Base-by-base conservation (phyloP, 352 stramenopile genomes). In the Phytophthora chlamydospora region DNA sequence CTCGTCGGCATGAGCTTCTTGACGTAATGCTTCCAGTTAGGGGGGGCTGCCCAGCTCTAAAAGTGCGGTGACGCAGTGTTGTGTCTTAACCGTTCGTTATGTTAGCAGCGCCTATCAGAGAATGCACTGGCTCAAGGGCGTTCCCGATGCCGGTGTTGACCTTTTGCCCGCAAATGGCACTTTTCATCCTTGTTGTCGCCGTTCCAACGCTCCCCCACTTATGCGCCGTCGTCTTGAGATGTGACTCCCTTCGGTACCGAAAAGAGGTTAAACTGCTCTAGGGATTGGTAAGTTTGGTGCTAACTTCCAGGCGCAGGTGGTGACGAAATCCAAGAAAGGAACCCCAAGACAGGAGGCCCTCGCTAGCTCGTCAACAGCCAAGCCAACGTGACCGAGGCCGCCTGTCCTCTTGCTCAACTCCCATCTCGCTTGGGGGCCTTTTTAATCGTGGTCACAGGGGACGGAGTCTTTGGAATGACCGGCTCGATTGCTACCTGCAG, bases 141-240 rank as follows among this genome's bases (percentile, higher is more conserved):
- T 17, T 17, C 39, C 44, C 12, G 6, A 13, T 59, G n/a, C 52
- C 33, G 51, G 41, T 27, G 32, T 57, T 50, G 40, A 27, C 47
- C 9, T 31, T 33, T 60, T 66, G 24, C 13, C 34, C 29, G 17
- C 34, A 44, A 44, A 58, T 43, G 58, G 50, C 47, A 29, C 16
- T n/a, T 41, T 66, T 61, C 58, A 61, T 66, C 58, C 34, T 66
- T 34, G 58, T 66, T 59, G 58, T 61, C 58, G 49, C 41, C 35
- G 31, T 55, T 66, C 49, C 58, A 54, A 36, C 1, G 7, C 14
- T 40, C 38, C 17, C 16, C 47, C 19, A 12, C 4, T 31, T 24
- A 33, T 53, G 38, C 27, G 54, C 34, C 21, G 49, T 66, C 33
- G 54, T 32, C 39, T 34, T 58, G 39, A 58, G 50, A 58, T 59